phyloP scores from a whole-genome alignment of 306 rosid species.

The cucumber (Cucumis sativus) region Cucumber_9930_V3 NC_026657.2:31567501-31568000 shows the following conservation, averaged over 20 bases:
- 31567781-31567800: not conserved
- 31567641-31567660: not conserved
- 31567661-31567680: not conserved
- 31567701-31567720: not conserved
- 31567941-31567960: not conserved
- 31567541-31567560: not conserved
- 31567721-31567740: not conserved
- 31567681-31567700: not conserved
- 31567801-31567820: conserved; percentile 87
- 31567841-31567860: conserved; percentile 87
- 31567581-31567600: not conserved
- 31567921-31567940: conserved; percentile 1
- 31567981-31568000: not conserved
- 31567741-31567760: not conserved
- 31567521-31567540: not conserved
- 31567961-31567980: not conserved
- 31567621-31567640: not conserved
- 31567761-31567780: not conserved
- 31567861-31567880: conserved; percentile 99
- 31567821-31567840: conserved; percentile 79
- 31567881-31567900: conserved; percentile 85
- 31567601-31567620: not conserved
- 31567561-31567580: not conserved
- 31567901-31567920: conserved; percentile 21
- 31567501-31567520: not conserved